Base-by-base conservation (phyloP, 1,284 basidiomycete species). In the Xerocomus alliaceus region DNA sequence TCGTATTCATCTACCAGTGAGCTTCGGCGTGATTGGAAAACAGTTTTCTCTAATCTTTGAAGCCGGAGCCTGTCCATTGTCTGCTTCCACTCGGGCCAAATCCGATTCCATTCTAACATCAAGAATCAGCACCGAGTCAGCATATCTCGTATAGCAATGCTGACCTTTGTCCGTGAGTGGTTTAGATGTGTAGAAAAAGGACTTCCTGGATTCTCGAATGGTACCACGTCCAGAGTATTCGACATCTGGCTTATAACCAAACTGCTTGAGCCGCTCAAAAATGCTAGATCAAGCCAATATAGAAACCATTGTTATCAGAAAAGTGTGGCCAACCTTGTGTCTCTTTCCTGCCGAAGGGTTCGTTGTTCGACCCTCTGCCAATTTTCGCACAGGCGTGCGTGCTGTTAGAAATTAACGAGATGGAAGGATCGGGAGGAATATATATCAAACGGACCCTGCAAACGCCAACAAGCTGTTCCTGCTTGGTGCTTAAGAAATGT, bases 331-430 rank as follows among this genome's bases (percentile, higher is more conserved):
- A n/a, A 67, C 64, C 37, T 50, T 22, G 9, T 12, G 20, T 37
- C 17, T 41, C 56, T 58, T 6, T 47, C 22, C 12, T 13, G 5
- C 34, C 32, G 51, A 39, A 29, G 15, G 5, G 6, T 6, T 5
- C 18, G 9, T 20, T n/a, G 37, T 39, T 39, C 37, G 5, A 39
- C 8, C 15, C 26, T 39, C 8, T 60, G 34, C 64, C 60, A 67
- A 3, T 0, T 6, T 35, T 63, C 42, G n/a, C 67, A 68, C 6
- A 24, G 1, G 28, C 3, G 1, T 12, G 58, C 65, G 15, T 68
- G 65, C 65, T 66, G 20, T 31, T 7, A 24, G 5, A 24, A 24
- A 2, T 2, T 2, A 17, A 22, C 45, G 24, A 41, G 37, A 41
- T 18, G 34, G 2, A 22, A 0, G 3, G 3, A 22, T 41, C 22